phyloP scores from a whole-genome alignment of 1,284 basidiomycete species.

The Calocybe gambosa region DNA sequence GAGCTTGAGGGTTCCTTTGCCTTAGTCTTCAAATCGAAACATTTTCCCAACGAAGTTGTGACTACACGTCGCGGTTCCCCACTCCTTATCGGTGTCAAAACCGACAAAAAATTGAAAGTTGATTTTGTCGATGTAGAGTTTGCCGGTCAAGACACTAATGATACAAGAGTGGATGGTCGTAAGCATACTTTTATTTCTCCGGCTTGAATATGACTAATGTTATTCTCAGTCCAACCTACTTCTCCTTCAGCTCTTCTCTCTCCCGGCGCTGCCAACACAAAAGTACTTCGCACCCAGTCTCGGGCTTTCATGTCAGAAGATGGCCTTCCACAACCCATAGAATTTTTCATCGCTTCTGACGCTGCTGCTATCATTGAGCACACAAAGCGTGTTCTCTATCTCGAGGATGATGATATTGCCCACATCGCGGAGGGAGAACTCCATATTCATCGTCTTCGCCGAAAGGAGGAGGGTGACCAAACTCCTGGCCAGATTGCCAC shows the following conservation, averaged over 20 bases:
- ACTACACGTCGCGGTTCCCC: constrained; percentile 96
- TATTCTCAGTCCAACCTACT: constrained; percentile 38
- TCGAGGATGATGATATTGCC: constrained; percentile 99
- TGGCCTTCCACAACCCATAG: constrained; percentile 97
- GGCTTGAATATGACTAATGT: constrained; percentile 8
- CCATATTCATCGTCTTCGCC: constrained; percentile 96
- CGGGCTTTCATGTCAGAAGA: constrained; percentile 98
- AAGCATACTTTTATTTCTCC: constrained; percentile 26
- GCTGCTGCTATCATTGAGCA: constrained; percentile 96
- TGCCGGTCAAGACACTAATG: constrained; percentile 65
- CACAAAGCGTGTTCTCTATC: constrained; percentile 98
- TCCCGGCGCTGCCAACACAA: constrained; percentile 69
- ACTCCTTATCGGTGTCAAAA: constrained; percentile 97
- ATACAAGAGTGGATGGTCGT: constrained; percentile 51
- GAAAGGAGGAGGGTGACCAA: constrained; percentile 67
- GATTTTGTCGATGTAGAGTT: constrained; percentile 99
- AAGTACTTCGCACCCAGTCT: constrained; percentile 92
- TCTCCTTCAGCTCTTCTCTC: constrained; percentile 63
- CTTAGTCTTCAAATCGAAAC: constrained; percentile 98
- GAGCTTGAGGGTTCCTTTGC: constrained; percentile 99
- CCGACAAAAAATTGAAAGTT: constrained; percentile 99
- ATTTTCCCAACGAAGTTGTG: constrained; percentile 96
- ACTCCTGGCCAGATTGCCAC: constrained; percentile 57
- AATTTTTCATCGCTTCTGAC: constrained; percentile 99
- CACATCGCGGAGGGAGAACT: constrained; percentile 97